A percentile compares a stretch with the other conserved stretches of the same genome.
Evolutionary conservation across 2,329 filamentous ascomycete species (phyloP).

Genomic region (Chalaropsis ovoidea): DNA sequence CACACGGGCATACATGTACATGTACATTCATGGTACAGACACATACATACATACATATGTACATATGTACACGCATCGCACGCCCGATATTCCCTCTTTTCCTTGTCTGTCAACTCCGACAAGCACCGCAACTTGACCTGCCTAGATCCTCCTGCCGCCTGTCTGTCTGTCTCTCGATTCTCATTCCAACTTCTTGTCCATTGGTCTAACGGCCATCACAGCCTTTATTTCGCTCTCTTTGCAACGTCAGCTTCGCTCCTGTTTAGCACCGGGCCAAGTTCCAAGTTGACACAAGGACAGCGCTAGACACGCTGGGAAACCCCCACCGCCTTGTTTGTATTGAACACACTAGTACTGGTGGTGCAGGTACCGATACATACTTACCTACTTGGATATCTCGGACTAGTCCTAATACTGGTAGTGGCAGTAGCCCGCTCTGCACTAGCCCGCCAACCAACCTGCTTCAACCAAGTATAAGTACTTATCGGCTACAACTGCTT

Average conservation of each 20-base stretch:
- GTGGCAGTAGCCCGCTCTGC: no score
- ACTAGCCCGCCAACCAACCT: not conserved
- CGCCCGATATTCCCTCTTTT: not conserved
- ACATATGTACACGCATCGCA: not conserved
- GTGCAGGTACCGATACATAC: no score
- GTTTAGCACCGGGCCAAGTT: not conserved
- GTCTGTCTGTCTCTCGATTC: not conserved
- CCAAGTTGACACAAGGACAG: not conserved
- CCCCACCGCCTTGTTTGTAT: not conserved
- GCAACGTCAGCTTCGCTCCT: not conserved
- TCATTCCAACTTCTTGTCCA: not conserved
- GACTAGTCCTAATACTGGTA: no score
- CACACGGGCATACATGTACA: not conserved
- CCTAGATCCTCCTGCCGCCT: not conserved
- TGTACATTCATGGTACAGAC: not conserved
- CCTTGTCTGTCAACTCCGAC: slow-evolving; percentile 3
- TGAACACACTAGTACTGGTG: no score
- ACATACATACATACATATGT: not conserved
- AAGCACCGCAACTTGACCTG: not conserved
- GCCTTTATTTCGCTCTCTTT: no score
- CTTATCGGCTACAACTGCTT: not conserved
- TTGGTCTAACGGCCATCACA: no score
- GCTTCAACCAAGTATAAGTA: not conserved
- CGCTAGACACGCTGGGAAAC: not conserved
- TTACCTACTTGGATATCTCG: no score